These are phyloP conservation scores for Articulospora tetracladia DNA, from an alignment of 495 filamentous ascomycete species.

Conservation along the genomic window DNA sequence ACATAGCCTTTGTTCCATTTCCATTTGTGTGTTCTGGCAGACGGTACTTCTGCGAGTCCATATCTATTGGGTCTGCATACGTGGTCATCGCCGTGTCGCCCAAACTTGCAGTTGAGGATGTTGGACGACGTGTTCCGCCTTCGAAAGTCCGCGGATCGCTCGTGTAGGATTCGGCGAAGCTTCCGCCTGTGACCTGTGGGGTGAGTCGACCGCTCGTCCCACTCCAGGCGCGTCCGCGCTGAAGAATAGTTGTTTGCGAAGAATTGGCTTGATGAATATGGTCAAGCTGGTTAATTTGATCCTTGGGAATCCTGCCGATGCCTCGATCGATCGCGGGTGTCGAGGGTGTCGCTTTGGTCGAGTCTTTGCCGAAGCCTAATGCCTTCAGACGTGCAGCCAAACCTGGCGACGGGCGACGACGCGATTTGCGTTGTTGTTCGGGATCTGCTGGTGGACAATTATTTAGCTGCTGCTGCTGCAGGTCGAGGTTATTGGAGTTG, in stretches of 20 bases:
- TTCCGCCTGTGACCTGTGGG: slow-evolving; percentile 23
- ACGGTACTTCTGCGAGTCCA: slow-evolving; percentile 63
- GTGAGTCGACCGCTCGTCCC: slow-evolving; percentile 22
- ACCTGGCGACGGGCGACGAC: slow-evolving; percentile 63
- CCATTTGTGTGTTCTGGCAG: slow-evolving; percentile 58
- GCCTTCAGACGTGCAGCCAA: slow-evolving; percentile 74
- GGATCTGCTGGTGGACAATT: slow-evolving; percentile 4
- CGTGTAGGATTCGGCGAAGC: slow-evolving; percentile 7
- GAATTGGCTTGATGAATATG: slow-evolving; percentile 56
- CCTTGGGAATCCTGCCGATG: slow-evolving; percentile 69
- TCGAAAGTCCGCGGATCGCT: slow-evolving; percentile 17
- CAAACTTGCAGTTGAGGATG: slow-evolving; percentile 13
- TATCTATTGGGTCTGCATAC: slow-evolving; percentile 34
- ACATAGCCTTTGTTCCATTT: slow-evolving; percentile 55
- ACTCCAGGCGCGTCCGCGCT: slow-evolving; percentile 60
- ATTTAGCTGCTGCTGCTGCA: slow-evolving; percentile 2
- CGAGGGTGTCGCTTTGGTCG: slow-evolving; percentile 32
- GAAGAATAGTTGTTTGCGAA: slow-evolving; percentile 43
- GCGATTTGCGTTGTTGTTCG: slow-evolving; percentile 15
- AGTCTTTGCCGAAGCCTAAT: slow-evolving; percentile 55
- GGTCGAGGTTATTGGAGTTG: slow-evolving; percentile 7
- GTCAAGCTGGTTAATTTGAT: slow-evolving; percentile 66
- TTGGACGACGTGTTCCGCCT: slow-evolving; percentile 19
- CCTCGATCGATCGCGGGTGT: slow-evolving; percentile 26
- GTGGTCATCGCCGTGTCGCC: slow-evolving; percentile 17